These are phyloP conservation scores for Knufia fluminis DNA, from an alignment of 2,329 filamentous ascomycete species.

Conservation along the genomic window DNA sequence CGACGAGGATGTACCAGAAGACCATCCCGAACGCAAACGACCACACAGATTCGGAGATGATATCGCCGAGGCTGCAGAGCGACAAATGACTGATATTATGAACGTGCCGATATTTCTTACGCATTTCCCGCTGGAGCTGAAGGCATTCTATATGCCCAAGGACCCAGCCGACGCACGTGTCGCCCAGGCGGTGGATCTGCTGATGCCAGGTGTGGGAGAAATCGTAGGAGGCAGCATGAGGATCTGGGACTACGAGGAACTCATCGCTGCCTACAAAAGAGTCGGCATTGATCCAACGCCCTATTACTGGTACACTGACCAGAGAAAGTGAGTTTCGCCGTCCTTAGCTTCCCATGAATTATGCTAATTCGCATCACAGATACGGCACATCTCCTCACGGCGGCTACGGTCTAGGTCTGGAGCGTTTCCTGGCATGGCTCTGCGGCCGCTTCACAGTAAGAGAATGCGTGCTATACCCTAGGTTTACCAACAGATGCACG, in stretches of 20 bases:
- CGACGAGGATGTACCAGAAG: constrained; percentile 55
- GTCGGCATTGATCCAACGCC: constrained; percentile 74
- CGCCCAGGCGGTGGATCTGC: constrained; percentile 80
- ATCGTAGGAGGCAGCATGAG: constrained; percentile 96
- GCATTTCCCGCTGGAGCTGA: constrained; percentile 95
- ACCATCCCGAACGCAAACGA: constrained; percentile 51
- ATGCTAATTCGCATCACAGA: constrained; percentile 34
- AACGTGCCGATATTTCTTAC: constrained; percentile 92
- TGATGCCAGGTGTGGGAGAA: constrained; percentile 92
- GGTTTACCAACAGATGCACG: constrained; percentile 43
- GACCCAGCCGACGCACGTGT: constrained; percentile 69
- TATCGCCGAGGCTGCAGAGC: constrained; percentile 94
- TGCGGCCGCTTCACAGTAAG: constrained; percentile 58
- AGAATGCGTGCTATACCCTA: constrained; percentile 46
- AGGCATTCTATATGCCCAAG: constrained; percentile 98
- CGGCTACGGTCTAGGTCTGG: constrained; percentile 84
- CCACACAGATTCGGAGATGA: constrained; percentile 91
- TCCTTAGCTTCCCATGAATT: constrained; percentile 1
- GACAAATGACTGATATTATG: constrained; percentile 93
- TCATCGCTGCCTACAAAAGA: constrained; percentile 77
- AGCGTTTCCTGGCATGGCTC: constrained; percentile 65
- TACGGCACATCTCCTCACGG: constrained; percentile 89
- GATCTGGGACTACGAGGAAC: constrained; percentile 81
- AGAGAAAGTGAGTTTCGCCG: constrained; percentile 65
- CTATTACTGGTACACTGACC: constrained; percentile 99